Evolutionary conservation across 2,329 filamentous ascomycete genomes (phyloP), one percentile per base, ranked within the genome.

Genomic region (Hortaea sp.): DNA sequence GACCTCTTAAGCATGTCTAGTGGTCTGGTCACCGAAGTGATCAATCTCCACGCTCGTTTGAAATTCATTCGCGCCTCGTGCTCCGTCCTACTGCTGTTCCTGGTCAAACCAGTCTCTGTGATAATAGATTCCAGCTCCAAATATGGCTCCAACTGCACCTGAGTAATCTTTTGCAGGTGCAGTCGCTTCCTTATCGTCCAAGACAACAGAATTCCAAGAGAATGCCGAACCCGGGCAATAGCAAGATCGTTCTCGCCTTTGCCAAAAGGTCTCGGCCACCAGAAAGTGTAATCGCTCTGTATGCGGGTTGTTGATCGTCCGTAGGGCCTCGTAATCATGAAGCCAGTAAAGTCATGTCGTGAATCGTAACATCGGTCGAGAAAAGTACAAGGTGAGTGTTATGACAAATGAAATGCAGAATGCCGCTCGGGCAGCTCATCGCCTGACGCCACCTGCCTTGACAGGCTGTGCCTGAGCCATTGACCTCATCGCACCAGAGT

Each of bases 391-490:
- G 47, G 39, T 28, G 48, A 48, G 44, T 34, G 28, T 28, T 13
- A 29, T 41, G 20, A 45, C 37, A 48, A 38, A 48, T 28, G 38
- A 45, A 42, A 47, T 35, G 9, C 9, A 35, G 32, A 9, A 35
- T n/a, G n/a, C 7, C 12, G 29, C 12, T n/a, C 29, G 29, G 20
- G 12, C 11, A 12, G 9, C 27, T 32, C 42, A 60, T 56, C 57
- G 55, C 46, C 57, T 53, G 47, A 53, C 47, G 32, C 53, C 54
- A 45, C 59, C 58, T 29, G 56, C 56, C 46, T 62, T 63, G 50
- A 61, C 53, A 13, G 59, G 54, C 12, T 61, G 59, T 32, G 59
- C 58, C 46, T 62, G 59, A 38, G 49, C 54, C 47, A 62, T 61
- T 1, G 59, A 58, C 12, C 59, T 49, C 11, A 55, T 53, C 41